Evolutionary conservation across 2,329 filamentous ascomycete species (phyloP).

Genomic region (Colletotrichum sp.): DNA sequence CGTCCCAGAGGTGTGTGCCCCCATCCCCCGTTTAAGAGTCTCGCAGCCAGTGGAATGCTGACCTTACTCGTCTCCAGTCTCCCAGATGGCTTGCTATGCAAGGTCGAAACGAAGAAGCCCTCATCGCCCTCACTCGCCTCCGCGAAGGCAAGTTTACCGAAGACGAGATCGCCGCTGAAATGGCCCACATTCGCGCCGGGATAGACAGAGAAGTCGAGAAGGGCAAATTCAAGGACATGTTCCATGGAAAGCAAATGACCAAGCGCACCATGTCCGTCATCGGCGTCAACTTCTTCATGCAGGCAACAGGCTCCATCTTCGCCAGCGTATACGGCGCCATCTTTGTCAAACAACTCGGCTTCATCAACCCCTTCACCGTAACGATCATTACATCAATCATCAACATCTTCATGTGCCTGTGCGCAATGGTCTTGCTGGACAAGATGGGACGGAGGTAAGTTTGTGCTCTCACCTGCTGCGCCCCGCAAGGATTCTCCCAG

Average conservation of each 20-base stretch:
- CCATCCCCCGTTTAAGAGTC: no score
- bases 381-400: constrained; percentile 23
- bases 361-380: constrained; percentile 32
- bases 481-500: background rate
- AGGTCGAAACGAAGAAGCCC: constrained; percentile 32
- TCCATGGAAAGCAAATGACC: constrained; percentile 23
- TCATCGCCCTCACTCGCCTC: constrained; percentile 26
- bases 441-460: constrained; percentile 19
- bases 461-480: background rate
- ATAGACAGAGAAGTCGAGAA: constrained; percentile 37
- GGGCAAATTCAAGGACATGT: constrained; percentile 37
- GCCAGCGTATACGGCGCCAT: constrained; percentile 33
- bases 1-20: constrained; percentile 27
- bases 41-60: constrained; percentile 7
- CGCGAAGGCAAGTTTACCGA: constrained; percentile 27
- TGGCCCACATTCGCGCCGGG: constrained; percentile 16
- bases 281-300: constrained; percentile 34
- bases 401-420: constrained; percentile 20
- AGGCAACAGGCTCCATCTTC: constrained; percentile 33
- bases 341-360: constrained; percentile 31
- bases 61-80: background rate
- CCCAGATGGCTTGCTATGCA: constrained; percentile 33
- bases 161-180: constrained; percentile 27
- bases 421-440: constrained; percentile 24
- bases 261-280: constrained; percentile 29